Percentiles rank a stretch among this genome's conserved stretches.
Conservation (phyloP, 768 basidiomycete genomes). For the Cantharellus cinnabarinus region DNA sequence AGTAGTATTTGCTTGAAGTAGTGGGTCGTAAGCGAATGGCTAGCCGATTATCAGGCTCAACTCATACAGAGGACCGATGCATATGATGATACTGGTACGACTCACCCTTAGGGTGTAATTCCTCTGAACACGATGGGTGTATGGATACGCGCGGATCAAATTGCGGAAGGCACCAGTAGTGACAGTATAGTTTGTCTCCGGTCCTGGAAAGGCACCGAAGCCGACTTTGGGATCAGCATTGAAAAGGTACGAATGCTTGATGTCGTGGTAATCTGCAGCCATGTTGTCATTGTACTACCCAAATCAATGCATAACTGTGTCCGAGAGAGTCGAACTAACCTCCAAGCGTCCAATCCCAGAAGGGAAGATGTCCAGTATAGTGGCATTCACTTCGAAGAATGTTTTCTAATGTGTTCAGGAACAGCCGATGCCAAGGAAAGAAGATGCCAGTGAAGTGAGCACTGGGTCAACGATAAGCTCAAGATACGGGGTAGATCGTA, state of each 20-base stretch:
- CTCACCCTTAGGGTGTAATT: background rate
- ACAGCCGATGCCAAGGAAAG: slow-evolving; percentile 2
- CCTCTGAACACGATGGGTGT: background rate
- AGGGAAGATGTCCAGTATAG: background rate
- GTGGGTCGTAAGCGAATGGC: background rate
- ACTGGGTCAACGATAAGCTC: background rate
- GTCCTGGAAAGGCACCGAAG: background rate
- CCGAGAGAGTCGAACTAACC: background rate
- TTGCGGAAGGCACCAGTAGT: background rate
- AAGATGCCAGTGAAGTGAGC: background rate
- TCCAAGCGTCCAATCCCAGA: slow-evolving; percentile 1
- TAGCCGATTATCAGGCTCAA: too few relatives aligned
- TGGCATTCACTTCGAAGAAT: background rate
- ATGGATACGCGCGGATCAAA: background rate
- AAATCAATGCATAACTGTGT: too few relatives aligned
- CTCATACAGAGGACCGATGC: too few relatives aligned
- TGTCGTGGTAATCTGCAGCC: background rate
- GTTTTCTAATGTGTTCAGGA: background rate
- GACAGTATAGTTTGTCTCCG: background rate
- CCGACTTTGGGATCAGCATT: background rate
- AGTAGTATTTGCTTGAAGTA: background rate
- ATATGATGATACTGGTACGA: too few relatives aligned
- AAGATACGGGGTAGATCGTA: background rate
- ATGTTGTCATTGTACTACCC: background rate
- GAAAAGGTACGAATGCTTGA: background rate